Evolutionary conservation across 73 alveolate genomes (phyloP).

Genomic region (Blepharisma japonicum): DNA sequence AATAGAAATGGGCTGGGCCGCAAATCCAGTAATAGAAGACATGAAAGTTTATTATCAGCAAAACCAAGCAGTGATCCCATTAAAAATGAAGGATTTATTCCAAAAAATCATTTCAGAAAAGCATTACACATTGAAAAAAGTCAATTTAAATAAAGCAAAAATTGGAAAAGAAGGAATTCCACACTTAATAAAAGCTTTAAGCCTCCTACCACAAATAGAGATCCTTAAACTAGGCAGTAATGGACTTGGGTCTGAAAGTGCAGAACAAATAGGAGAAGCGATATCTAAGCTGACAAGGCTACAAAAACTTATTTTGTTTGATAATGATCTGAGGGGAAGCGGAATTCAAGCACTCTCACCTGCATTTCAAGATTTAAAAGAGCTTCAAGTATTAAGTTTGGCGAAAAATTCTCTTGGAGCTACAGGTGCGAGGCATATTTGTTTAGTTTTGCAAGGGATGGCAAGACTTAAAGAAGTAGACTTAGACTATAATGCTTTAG

Average conservation of each 20-base stretch:
- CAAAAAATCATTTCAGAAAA: constrained; percentile 4
- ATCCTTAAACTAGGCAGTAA: background rate
- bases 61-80: background rate
- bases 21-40: constrained; percentile 16
- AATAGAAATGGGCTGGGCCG: background rate
- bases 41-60: background rate
- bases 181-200: background rate
- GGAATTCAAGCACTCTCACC: constrained; percentile 14
- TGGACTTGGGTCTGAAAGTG: background rate
- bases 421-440: constrained; percentile 6
- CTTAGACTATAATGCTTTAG: constrained; percentile 14
- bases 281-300: background rate
- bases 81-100: background rate
- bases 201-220: background rate
- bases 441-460: background rate
- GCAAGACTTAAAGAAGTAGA: background rate
- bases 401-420: constrained; percentile 19
- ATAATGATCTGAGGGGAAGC: constrained; percentile 21
- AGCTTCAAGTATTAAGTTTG: background rate
- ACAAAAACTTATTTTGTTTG: constrained; percentile 1
- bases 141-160: constrained; percentile 10
- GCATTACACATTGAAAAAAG: constrained; percentile 7
- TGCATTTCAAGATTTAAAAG: background rate
- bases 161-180: background rate
- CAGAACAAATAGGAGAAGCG: background rate